Evolutionary conservation across 2,329 filamentous ascomycete species (phyloP), one percentile per base, ranked within the genome.

Genomic region (Bipolaris victoriae): DNA sequence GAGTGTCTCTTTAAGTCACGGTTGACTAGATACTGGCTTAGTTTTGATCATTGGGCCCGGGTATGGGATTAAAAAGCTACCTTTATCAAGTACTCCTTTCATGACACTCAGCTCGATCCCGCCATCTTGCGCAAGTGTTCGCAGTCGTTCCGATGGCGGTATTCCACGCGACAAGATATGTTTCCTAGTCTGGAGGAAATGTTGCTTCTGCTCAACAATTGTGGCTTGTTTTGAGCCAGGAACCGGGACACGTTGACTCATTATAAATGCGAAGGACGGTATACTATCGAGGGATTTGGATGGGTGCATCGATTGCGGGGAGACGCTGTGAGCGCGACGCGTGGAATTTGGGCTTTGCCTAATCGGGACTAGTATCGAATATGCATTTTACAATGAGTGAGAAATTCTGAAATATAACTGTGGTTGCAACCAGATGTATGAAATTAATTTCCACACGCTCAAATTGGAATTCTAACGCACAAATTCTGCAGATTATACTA

Each of bases 1-100:
- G 83, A 83, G 71, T 92, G 89, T 64, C 88, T 86, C 62, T 84
- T 83, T 13, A 91, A 76, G 15, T 81, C 77, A 58, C 86, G 83
- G 69, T 90, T 90, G 11, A 90, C 83, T 83, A 16, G 10, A n/a
- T 22, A 5, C 13, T 40, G n/a, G 62, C 20, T 61, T 41, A 35
- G 33, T 22, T 35, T 18, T 3, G 5, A 1, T 7, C 2, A 11
- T 5, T 2, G 26, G 2, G 2, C 4, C 3, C 3, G 35, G n/a
- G 7, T 20, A 41, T 5, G 31, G 11, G 13, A 5, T 16, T 13
- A 1, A 37, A 5, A 13, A 24, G 46, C 18, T 58, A 83, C 82
- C 78, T 77, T 84, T 84, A 54, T 80, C 75, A 49, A 84, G 58
- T 26, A 79, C 81, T 69, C 83, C 81, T 45, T 80, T 78, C 54